Evolutionary conservation across 805 yeast species (phyloP).

Genomic region (Metschnikowia continentalis): DNA sequence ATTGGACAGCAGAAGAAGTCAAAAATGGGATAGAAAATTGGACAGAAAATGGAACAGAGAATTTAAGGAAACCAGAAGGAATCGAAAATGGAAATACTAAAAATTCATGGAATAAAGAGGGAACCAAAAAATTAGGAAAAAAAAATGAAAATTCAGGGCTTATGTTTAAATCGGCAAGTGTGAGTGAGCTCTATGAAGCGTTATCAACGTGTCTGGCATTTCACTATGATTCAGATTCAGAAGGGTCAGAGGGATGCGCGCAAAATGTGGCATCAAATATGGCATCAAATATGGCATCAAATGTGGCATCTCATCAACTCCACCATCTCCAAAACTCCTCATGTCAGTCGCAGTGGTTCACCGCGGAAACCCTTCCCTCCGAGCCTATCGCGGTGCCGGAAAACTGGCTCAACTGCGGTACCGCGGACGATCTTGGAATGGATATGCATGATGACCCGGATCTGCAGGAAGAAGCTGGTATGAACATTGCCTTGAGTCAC

Average conservation of each 20-base stretch:
- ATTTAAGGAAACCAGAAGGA: no score
- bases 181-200: conserved; percentile 26
- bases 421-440: conserved; percentile 37
- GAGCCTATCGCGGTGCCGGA: conserved; percentile 22
- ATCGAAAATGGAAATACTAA: no score
- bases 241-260: conserved; percentile 5
- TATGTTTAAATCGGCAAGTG: conserved; percentile 6
- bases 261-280: no score
- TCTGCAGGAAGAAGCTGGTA: conserved; percentile 32
- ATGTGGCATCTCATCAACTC: no score
- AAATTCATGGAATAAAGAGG: no score
- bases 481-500: conserved; percentile 40
- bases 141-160: conserved; percentile 1
- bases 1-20: no score
- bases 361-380: conserved; percentile 9
- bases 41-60: no score
- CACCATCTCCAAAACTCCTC: no score
- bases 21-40: no score
- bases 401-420: conserved; percentile 29
- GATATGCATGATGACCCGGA: conserved; percentile 17
- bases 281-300: no score
- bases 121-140: no score
- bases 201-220: conserved; percentile 37
- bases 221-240: conserved; percentile 27
- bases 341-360: conserved; percentile 11